A percentile compares a stretch with the other conserved stretches of the same genome.
phyloP scores from a whole-genome alignment of 345 rosid genomes.

The Microthlaspi erraticum region DNA sequence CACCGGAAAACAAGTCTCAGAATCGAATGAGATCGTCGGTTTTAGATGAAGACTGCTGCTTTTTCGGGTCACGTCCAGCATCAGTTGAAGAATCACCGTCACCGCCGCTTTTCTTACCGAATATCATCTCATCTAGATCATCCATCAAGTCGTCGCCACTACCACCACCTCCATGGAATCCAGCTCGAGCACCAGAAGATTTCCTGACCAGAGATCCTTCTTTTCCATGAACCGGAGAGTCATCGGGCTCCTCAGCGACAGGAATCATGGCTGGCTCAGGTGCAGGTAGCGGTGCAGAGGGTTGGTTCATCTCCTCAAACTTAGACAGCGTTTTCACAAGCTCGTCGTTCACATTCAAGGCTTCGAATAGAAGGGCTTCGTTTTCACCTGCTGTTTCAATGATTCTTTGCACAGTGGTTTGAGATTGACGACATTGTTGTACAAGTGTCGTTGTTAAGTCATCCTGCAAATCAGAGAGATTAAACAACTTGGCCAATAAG shows the following conservation, averaged over 20 bases:
- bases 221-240: slow-evolving; percentile 62
- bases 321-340: slow-evolving; percentile 77
- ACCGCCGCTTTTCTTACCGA: slow-evolving; percentile 75
- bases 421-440: slow-evolving; percentile 86
- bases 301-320: slow-evolving; percentile 76
- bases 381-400: slow-evolving; percentile 89
- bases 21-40: slow-evolving; percentile 81
- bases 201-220: slow-evolving; percentile 73
- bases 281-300: slow-evolving; percentile 48
- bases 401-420: slow-evolving; percentile 72
- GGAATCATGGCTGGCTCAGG: slow-evolving; percentile 96
- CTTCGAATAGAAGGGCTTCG: slow-evolving; percentile 93
- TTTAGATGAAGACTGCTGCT: slow-evolving; percentile 67
- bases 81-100: slow-evolving; percentile 48
- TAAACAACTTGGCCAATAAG: slow-evolving; percentile 7
- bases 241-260: slow-evolving; percentile 83
- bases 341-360: slow-evolving; percentile 94
- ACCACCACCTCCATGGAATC: slow-evolving; percentile 52
- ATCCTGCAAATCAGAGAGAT: slow-evolving; percentile 55
- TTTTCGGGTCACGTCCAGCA: slow-evolving; percentile 56
- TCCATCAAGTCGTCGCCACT: slow-evolving; percentile 94
- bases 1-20: slow-evolving; percentile 43
- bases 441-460: slow-evolving; percentile 78
- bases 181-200: slow-evolving; percentile 65
- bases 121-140: slow-evolving; percentile 98